Evolutionary conservation across 495 filamentous ascomycete genomes (phyloP).

Genomic region (Penicillium silybi): DNA sequence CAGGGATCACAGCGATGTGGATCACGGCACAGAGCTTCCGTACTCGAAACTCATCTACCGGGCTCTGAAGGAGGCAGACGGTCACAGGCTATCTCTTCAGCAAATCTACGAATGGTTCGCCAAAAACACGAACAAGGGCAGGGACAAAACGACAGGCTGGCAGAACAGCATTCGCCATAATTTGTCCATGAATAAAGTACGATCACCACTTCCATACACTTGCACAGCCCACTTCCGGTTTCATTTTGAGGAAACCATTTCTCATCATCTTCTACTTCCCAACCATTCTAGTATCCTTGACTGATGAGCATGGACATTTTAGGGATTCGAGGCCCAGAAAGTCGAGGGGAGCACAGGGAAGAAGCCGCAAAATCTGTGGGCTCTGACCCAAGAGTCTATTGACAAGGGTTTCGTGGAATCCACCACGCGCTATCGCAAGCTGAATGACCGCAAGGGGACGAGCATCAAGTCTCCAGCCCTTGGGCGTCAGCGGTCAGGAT

Average conservation of each 20-base stretch:
- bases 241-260: not conserved
- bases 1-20: constrained; percentile 26
- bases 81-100: constrained; percentile 69
- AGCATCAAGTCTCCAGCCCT: constrained; percentile 41
- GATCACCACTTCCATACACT: constrained; percentile 25
- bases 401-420: constrained; percentile 62
- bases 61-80: constrained; percentile 63
- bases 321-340: constrained; percentile 66
- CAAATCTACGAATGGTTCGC: constrained; percentile 91
- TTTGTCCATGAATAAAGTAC: constrained; percentile 91
- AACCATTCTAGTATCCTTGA: constrained; percentile 3
- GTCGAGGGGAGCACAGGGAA: constrained; percentile 46
- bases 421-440: constrained; percentile 68
- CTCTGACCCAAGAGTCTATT: constrained; percentile 59
- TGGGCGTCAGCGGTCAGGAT: constrained; percentile 52
- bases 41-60: constrained; percentile 81
- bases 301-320: constrained; percentile 10
- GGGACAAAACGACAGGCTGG: constrained; percentile 72
- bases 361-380: constrained; percentile 61
- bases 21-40: constrained; percentile 50
- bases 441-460: constrained; percentile 42
- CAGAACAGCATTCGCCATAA: constrained; percentile 98
- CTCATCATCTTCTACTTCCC: not conserved
- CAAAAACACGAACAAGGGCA: constrained; percentile 72
- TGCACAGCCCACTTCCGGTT: not conserved